Evolutionary conservation across 352 stramenopile genomes (phyloP).

Genomic region (Blastocystis sp.): DNA sequence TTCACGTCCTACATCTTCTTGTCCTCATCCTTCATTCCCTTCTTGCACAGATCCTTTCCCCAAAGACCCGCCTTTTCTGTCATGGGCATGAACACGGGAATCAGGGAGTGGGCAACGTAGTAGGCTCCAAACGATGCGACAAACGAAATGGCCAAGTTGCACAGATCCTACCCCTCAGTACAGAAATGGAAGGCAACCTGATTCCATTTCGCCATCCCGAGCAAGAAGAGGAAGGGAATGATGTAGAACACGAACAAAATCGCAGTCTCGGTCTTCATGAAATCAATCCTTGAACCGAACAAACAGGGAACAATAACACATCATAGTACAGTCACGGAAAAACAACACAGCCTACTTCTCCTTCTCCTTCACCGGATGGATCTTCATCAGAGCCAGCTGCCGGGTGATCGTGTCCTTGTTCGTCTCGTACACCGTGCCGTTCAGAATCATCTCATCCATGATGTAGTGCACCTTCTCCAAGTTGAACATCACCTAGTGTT

Average conservation of each 20-base stretch:
- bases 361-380: slow-evolving; percentile 45
- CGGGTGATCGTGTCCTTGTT: slow-evolving; percentile 52
- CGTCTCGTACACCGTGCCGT: slow-evolving; percentile 55
- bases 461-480: slow-evolving; percentile 76
- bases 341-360: neutral
- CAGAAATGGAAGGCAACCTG: neutral
- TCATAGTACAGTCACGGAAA: neutral
- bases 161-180: neutral
- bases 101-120: slow-evolving; percentile 61
- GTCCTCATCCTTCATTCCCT: slow-evolving; percentile 82
- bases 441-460: slow-evolving; percentile 20
- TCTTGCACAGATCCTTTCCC: slow-evolving; percentile 87
- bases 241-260: neutral
- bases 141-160: slow-evolving; percentile 15
- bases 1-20: slow-evolving; percentile 76
- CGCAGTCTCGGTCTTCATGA: slow-evolving; percentile 3
- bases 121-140: neutral
- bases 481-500: slow-evolving; percentile 84
- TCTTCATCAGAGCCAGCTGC: slow-evolving; percentile 55
- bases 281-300: neutral
- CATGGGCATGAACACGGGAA: slow-evolving; percentile 75
- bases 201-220: too few relatives aligned
- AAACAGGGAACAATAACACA: too few relatives aligned
- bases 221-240: neutral
- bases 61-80: slow-evolving; percentile 78